These are phyloP conservation scores for Chrysochromulina parva DNA, from an alignment of 78 protist species.

Conservation along the genomic window DNA sequence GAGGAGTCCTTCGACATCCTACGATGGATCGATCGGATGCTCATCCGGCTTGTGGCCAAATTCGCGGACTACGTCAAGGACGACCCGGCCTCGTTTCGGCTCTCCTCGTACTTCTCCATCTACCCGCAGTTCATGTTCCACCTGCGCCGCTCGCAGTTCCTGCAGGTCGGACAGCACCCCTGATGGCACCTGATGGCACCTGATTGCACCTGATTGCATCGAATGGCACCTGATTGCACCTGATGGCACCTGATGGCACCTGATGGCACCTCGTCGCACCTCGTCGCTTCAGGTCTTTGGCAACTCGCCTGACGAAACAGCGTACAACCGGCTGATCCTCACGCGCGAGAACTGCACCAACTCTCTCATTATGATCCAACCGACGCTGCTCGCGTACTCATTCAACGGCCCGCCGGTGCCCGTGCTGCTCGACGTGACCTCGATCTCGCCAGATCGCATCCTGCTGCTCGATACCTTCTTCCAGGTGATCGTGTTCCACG, in stretches of 20 bases:
- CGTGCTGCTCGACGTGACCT: slow-evolving; percentile 76
- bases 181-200: no score
- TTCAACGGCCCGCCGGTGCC: slow-evolving; percentile 77
- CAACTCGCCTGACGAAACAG: slow-evolving; percentile 95
- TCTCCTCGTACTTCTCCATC: slow-evolving; percentile 72
- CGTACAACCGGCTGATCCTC: slow-evolving; percentile 31
- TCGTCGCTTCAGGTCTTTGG: slow-evolving; percentile 86
- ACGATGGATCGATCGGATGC: slow-evolving; percentile 96
- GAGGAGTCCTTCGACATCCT: slow-evolving; percentile 90
- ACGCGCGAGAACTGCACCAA: slow-evolving; percentile 71
- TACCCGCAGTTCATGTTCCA: slow-evolving; percentile 99
- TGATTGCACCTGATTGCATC: no score
- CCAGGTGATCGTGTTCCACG: slow-evolving; percentile 89
- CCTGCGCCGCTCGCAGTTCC: slow-evolving; percentile 89
- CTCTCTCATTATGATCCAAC: slow-evolving; percentile 95
- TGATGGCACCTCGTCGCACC: no score
- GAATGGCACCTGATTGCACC: no score
- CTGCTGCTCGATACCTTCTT: slow-evolving; percentile 96
- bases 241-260: no score
- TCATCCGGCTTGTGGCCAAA: slow-evolving; percentile 84
- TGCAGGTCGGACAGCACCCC: neutral
- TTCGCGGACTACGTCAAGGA: slow-evolving; percentile 56
- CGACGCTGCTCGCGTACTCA: slow-evolving; percentile 85
- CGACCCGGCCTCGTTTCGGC: slow-evolving; percentile 74
- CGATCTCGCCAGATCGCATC: slow-evolving; percentile 75